Evolutionary conservation across 441 rosid species (phyloP), one percentile per base, ranked within the genome.

Genomic region (Kokia cookei): DNA sequence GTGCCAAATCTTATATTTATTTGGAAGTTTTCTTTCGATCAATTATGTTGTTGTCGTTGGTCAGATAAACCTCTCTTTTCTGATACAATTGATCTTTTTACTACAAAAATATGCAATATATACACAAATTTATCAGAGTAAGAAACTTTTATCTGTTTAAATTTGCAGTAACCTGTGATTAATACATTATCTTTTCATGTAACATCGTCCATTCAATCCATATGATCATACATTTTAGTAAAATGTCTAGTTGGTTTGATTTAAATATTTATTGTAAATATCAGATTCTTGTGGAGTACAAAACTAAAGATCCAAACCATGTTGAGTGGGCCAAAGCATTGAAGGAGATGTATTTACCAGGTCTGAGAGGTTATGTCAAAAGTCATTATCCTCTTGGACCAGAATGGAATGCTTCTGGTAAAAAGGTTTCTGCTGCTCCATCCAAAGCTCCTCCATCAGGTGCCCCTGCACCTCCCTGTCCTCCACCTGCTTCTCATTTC

Each of bases 271-370:
- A 27, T 78, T 45, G 47, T 77, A 64, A 57, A 67, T 27, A 78
- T 73, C 75, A 96, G 99, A 86, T 96, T 82, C 84, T 96, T 82
- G 97, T 96, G 8, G 95, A 87, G 83, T 92, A 93, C 75, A 92
- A 83, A 80, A 87, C 80, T 89, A 89, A 88, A 82, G 97, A 92
- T 63, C 87, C 94, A n/a, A 79, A 88, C 84, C 99, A 96, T 84
- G 90, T 89, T 40, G 97, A 93, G 76, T 96, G 99, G 99, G 97
- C 98, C 68, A 93, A 90, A 84, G 96, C 97, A 61, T 19, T 92
- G 78, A 93, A 96, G 86, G 98, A 96, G 78, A 88, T 96, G 15
- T 96, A 93, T 80, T 73, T 96, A 73, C 94, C 95, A 22, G 98
- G 98, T 79, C 82, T 96, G 81, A 88, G 91, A 81, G 95, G 90